A percentile compares a stretch with the other conserved stretches of the same genome.
These are phyloP conservation scores for Boletus reticulatus DNA, from an alignment of 768 basidiomycete genomes.

Conservation along the genomic window DNA sequence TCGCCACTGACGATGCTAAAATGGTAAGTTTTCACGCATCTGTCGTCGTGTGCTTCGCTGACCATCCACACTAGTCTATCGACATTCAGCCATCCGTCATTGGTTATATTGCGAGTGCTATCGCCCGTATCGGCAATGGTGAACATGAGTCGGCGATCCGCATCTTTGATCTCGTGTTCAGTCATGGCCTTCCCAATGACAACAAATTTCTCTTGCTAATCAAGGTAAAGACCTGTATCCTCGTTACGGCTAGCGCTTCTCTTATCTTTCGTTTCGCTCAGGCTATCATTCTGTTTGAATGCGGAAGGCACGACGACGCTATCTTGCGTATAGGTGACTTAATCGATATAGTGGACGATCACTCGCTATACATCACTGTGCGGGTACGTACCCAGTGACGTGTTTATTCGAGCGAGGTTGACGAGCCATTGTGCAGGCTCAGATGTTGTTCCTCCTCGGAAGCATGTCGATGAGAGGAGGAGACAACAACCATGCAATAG, in stretches of 20 bases:
- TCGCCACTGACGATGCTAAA: slow-evolving; percentile 5
- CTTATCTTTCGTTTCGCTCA: not conserved
- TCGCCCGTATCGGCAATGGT: not conserved
- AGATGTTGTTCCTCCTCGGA: not conserved
- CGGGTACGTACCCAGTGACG: not conserved
- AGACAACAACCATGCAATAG: not conserved
- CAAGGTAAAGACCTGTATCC: slow-evolving; percentile 1
- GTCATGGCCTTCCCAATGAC: not conserved
- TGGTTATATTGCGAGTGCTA: slow-evolving; percentile 7
- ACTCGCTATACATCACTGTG: too few relatives aligned
- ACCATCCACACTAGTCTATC: not conserved
- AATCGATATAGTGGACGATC: too few relatives aligned
- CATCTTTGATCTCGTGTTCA: slow-evolving; percentile 5
- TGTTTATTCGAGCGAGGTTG: too few relatives aligned
- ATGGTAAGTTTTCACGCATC: not conserved
- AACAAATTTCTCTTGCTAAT: slow-evolving; percentile 4
- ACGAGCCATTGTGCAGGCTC: not conserved
- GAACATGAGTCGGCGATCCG: not conserved
- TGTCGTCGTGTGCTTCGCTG: not conserved
- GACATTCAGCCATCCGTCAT: slow-evolving; percentile 1
- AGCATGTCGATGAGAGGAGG: not conserved
- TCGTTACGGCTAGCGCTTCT: not conserved
- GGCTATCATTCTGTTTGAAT: not conserved
- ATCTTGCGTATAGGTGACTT: too few relatives aligned
- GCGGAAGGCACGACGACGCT: not conserved